These are phyloP conservation scores for Anaeramoeba flamelloides DNA, from an alignment of 78 protist species.

Conservation along the genomic window DNA sequence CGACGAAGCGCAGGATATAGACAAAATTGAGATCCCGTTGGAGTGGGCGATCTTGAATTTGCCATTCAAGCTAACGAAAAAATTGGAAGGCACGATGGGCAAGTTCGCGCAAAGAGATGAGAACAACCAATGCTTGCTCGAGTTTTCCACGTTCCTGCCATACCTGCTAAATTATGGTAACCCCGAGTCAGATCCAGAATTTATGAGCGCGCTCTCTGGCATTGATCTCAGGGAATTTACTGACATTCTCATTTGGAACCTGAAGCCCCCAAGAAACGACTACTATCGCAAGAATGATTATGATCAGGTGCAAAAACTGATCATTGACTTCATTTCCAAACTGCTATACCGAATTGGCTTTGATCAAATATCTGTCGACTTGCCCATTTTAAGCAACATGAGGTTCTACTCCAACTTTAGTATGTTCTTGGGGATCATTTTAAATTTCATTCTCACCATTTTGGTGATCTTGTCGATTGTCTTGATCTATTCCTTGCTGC, in stretches of 20 bases:
- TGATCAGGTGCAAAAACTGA: not conserved
- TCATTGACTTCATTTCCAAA: not conserved
- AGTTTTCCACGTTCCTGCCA: not conserved
- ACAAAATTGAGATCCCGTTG: not conserved
- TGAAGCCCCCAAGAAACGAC: not conserved
- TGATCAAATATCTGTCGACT: not conserved
- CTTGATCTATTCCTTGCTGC: conserved; percentile 64
- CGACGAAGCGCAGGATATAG: too few relatives aligned
- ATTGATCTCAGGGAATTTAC: not conserved
- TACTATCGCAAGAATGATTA: not conserved
- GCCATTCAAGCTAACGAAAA: not conserved
- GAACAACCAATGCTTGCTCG: not conserved
- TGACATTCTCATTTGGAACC: not conserved
- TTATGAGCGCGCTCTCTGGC: not conserved
- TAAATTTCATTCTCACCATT: conserved; percentile 33
- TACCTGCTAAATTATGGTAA: not conserved
- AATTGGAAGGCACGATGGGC: not conserved
- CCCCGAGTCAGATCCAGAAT: not conserved
- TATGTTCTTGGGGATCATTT: not conserved
- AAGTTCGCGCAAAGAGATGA: not conserved
- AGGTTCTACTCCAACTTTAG: not conserved
- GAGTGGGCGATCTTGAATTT: not conserved
- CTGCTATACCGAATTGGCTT: not conserved
- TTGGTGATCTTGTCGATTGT: conserved; percentile 43
- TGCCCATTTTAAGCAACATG: not conserved